Percentiles rank a stretch among this genome's conserved stretches.
Evolutionary conservation across 768 basidiomycete species (phyloP).

Genomic region (Russula sp.): DNA sequence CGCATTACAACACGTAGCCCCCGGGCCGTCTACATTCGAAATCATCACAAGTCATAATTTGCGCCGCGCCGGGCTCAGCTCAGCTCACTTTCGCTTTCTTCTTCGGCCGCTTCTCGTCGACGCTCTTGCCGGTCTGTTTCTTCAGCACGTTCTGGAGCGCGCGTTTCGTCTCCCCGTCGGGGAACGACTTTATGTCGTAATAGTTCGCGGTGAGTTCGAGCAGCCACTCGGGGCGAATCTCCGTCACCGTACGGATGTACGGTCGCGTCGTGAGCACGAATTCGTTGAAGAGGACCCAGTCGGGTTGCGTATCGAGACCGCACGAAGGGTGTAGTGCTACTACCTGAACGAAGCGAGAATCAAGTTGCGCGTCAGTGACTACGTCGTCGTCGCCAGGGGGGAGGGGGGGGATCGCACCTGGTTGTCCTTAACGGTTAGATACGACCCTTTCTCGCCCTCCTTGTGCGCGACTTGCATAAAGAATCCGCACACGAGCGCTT

Average conservation of each 20-base stretch:
- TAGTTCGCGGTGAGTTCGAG: constrained; percentile 58
- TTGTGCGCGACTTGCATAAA: constrained; percentile 99
- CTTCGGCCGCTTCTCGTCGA: background rate
- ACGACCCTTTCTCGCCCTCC: constrained; percentile 84
- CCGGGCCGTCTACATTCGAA: background rate
- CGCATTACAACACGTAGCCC: background rate
- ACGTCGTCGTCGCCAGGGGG: too few species aligned
- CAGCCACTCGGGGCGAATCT: constrained; percentile 81
- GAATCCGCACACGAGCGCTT: constrained; percentile 85
- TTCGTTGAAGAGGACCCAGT: constrained; percentile 92
- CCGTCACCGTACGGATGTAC: constrained; percentile 90
- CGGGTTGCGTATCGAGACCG: constrained; percentile 79
- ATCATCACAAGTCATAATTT: background rate
- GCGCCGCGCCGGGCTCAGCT: background rate
- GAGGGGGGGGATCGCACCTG: constrained; percentile 47
- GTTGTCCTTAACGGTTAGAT: constrained; percentile 92
- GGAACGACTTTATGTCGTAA: constrained; percentile 61
- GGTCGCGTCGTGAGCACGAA: constrained; percentile 87
- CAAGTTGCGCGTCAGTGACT: background rate
- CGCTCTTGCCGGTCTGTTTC: constrained; percentile 4
- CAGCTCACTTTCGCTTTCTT: constrained; percentile 8
- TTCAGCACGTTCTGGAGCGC: constrained; percentile 29
- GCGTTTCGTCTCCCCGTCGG: constrained; percentile 65
- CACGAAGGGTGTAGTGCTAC: constrained; percentile 82
- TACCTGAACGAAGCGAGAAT: constrained; percentile 36